Base-by-base conservation (phyloP, 805 yeast genomes). In the Schwanniomyces polymorphus region DNA sequence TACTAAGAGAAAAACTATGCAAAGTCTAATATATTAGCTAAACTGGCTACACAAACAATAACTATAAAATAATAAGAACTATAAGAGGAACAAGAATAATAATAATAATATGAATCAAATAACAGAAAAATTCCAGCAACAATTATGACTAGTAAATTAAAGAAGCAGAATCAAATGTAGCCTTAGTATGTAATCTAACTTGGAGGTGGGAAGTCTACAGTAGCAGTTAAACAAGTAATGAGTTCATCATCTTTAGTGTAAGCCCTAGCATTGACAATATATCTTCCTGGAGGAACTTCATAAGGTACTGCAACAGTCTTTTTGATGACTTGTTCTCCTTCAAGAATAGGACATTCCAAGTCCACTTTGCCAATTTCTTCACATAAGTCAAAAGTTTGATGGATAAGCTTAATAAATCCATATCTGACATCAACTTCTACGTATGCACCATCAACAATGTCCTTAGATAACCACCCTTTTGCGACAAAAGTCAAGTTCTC, bases 201-300 rank as follows among this genome's bases (percentile, higher is more conserved):
- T 6, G 12, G 6, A 28, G 73, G 60, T 7, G 84, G 81, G 61
- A 81, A 80, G 44, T 77, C 84, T 34, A 87, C 81, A 9, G 82
- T 78, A 7, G 90, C 94, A 18, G 88, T 80, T 57, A 94, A 72
- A 67, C 99, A 94, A 21, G 97, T 82, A 53, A 94, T 82, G 52
- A 87, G 79, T 33, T 79, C 85, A 59, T 90, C 97, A 45, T 87
- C 89, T 37, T 74, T 82, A 35, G 96, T 90, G 73, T 81, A 94
- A 2, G 98, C 99, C 60, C 92, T 82, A 16, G 97, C 98, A 44
- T 78, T 73, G 25, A 92, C 96, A 27, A 81, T 72, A 72, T 94
- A 94, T 62, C 80, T 86, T 35, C 99, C 99, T 18, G 98, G 97
- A 49, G 99, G 99, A 27, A 92, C 96, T 65, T 90, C 94, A 12